Base-by-base conservation (phyloP, 116 monocot genomes). In the Zostera marina region DNA sequence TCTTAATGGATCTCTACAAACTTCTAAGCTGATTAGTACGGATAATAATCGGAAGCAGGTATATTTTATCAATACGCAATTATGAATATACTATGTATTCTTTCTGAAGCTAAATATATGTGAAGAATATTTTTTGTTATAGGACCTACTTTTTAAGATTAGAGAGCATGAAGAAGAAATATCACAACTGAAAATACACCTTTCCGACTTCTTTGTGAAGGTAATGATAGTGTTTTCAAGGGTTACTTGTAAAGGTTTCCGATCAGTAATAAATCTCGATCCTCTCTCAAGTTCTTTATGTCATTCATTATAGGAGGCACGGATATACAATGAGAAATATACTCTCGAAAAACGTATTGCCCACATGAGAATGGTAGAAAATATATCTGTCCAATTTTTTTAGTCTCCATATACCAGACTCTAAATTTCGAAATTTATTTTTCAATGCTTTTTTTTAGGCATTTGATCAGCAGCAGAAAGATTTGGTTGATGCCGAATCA, bases 391-490 rank as follows among this genome's bases (percentile, higher is more conserved):
- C 3, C 8, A 39, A 16, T 56, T 15, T 15, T 12, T 7, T 56
- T 23, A 32, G n/a, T 15, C n/a, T 56, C 16, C n/a, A 8, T 8
- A 15, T 56, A 56, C 1, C 15, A 3, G 15, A 15, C 32, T 32
- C 32, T 32, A 32, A 32, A 32, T 32, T 5, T 32, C 5, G 32
- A 32, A 32, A 47, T 47, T 13, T 47, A 4, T 8, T 11, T 14
- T 47, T 59, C 7, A 19, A 43, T 44, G 17, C 64, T 64, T 64
- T 8, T 19, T 68, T 45, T 41, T 71, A 98, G 96, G 96, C 90
- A 63, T 98, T 98, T 75, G 96, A 98, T 79, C 80, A 89, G 59
- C 96, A 98, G 64, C 91, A 92, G 52, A 82, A 83, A 52, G 91
- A 86, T 43, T 79, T 89, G 61, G 83, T 89, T 62, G 90, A 85